Conservation (phyloP, 441 rosid species). For the Euphorbia schlechtendalii region DNA sequence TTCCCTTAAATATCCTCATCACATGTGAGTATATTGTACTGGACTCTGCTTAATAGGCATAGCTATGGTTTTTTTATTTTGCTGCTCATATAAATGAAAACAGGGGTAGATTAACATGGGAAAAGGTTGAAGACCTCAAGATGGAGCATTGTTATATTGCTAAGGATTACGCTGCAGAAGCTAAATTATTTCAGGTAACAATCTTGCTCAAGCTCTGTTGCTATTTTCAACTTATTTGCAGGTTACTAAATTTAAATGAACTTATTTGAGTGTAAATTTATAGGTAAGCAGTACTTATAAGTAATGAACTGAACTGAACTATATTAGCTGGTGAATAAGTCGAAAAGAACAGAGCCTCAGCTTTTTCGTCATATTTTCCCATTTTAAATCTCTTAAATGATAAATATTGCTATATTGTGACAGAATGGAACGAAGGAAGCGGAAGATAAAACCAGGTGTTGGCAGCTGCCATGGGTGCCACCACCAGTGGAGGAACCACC, state of each 20-base stretch:
- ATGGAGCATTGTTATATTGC: conserved; percentile 90
- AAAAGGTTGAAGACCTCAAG: conserved; percentile 89
- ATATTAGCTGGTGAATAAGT: too few relatives aligned
- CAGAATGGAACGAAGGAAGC: conserved; percentile 85
- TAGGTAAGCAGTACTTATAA: too few relatives aligned
- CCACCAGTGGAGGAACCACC: conserved; percentile 84
- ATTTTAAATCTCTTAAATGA: conserved; percentile 14
- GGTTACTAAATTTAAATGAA: too few relatives aligned
- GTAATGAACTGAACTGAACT: too few relatives aligned
- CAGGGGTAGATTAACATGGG: conserved; percentile 82
- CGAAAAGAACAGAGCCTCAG: too few relatives aligned
- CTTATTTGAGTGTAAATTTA: too few relatives aligned
- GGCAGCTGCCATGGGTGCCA: conserved; percentile 96
- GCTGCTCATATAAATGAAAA: conserved; percentile 18
- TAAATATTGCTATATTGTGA: conserved; percentile 22
- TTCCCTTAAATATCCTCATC: conserved; percentile 87
- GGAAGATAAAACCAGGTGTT: conserved; percentile 72
- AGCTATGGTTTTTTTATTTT: neutral
- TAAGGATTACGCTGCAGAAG: conserved; percentile 64
- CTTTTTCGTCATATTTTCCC: conserved; percentile 6
- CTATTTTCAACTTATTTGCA: too few relatives aligned
- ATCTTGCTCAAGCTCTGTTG: conserved; percentile 9
- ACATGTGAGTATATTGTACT: conserved; percentile 46
- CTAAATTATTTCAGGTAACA: conserved; percentile 59
- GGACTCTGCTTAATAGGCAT: conserved; percentile 8